These are phyloP conservation scores for Aristolochia fimbriata DNA, from an alignment of 164 flowering plant species.

Conservation along the genomic window DNA sequence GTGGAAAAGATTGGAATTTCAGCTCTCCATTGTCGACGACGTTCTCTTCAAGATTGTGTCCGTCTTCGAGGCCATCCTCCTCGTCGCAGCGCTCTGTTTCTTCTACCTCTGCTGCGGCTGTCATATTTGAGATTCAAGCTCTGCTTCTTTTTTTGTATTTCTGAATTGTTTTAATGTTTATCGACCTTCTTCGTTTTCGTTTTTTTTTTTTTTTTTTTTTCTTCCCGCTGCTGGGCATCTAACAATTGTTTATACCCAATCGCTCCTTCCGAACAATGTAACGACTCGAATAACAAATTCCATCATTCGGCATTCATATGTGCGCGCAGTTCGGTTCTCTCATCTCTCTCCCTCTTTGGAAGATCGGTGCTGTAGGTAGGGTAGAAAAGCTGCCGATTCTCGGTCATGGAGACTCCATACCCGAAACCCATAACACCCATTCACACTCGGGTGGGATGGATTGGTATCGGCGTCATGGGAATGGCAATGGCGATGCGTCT, in stretches of 20 bases:
- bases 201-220: not conserved
- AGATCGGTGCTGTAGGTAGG: too few relatives aligned
- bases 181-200: not conserved
- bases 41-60: slow-evolving; percentile 33
- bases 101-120: slow-evolving; percentile 39
- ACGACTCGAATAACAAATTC: not conserved
- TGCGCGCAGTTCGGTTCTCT: not conserved
- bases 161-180: not conserved
- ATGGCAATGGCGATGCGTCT: slow-evolving; percentile 64
- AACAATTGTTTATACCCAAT: not conserved
- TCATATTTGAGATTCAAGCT: slow-evolving; percentile 13
- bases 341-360: not conserved
- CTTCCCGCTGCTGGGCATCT: not conserved
- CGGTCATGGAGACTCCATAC: slow-evolving; percentile 35
- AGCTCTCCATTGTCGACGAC: slow-evolving; percentile 17
- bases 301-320: too few relatives aligned
- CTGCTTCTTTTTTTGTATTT: not conserved
- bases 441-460: slow-evolving; percentile 64
- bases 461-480: slow-evolving; percentile 87
- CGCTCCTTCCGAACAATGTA: not conserved
- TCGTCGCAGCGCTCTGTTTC: slow-evolving; percentile 28
- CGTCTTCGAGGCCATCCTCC: slow-evolving; percentile 28
- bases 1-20: slow-evolving; percentile 8
- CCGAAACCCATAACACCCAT: slow-evolving; percentile 38
- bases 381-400: not conserved